Percentiles rank a stretch among this genome's conserved stretches.
These are phyloP conservation scores for Rhazya stricta DNA, from an alignment of 257 asterid species.

Conservation along the genomic window DNA sequence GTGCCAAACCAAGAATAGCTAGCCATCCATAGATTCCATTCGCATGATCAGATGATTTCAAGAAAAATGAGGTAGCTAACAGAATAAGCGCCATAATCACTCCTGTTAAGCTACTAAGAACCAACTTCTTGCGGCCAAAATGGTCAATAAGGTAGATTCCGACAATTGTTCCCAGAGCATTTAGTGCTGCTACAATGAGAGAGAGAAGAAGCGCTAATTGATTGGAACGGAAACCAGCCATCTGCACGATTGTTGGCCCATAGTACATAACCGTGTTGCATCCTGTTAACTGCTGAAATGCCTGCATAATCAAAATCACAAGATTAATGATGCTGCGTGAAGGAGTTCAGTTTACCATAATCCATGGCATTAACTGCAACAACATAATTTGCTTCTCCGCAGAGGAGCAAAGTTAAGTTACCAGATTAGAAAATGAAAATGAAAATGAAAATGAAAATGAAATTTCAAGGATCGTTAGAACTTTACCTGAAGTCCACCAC, in stretches of 20 bases:
- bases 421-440: neutral
- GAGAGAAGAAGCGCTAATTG: conserved; percentile 80
- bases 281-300: conserved; percentile 92
- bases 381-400: neutral
- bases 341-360: neutral
- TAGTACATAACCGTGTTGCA: conserved; percentile 92
- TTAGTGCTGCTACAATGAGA: conserved; percentile 62
- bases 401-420: neutral
- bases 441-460: too few relatives aligned
- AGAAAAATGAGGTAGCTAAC: conserved; percentile 53
- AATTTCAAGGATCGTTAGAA: neutral
- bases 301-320: conserved; percentile 40
- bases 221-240: conserved; percentile 90
- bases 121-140: conserved; percentile 68
- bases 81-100: conserved; percentile 67
- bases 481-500: conserved; percentile 86
- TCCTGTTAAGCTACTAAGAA: conserved; percentile 69
- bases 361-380: neutral
- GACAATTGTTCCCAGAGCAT: conserved; percentile 69
- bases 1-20: conserved; percentile 69
- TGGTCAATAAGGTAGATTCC: conserved; percentile 86
- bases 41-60: conserved; percentile 31
- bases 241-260: conserved; percentile 89
- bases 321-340: neutral
- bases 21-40: conserved; percentile 62